Evolutionary conservation across 2,329 filamentous ascomycete genomes (phyloP).

Genomic region (Thelonectria blattea): DNA sequence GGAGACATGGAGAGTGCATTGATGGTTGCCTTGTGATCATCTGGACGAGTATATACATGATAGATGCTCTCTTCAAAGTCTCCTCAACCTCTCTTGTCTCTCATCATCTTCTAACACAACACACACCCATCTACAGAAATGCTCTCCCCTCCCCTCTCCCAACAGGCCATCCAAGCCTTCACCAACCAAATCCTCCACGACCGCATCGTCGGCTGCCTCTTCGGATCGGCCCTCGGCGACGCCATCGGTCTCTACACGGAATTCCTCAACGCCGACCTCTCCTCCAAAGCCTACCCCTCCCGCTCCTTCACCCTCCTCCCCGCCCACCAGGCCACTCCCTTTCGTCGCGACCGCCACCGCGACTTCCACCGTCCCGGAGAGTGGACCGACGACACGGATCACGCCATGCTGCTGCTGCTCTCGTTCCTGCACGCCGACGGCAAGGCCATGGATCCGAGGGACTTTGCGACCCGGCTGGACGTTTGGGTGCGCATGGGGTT

Average conservation of each 20-base stretch:
- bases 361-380: constrained; percentile 48
- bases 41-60: background rate
- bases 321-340: constrained; percentile 45
- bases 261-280: constrained; percentile 49
- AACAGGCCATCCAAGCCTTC: constrained; percentile 25
- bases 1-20: constrained; percentile 7
- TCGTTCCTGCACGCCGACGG: constrained; percentile 54
- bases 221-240: constrained; percentile 60
- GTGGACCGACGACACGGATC: constrained; percentile 64
- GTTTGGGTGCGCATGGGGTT: constrained; percentile 57
- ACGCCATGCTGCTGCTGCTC: constrained; percentile 56
- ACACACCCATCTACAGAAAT: background rate
- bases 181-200: constrained; percentile 40
- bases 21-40: constrained; percentile 19
- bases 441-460: constrained; percentile 42
- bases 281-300: constrained; percentile 45
- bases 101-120: background rate
- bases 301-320: constrained; percentile 49
- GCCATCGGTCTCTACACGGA: constrained; percentile 62
- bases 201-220: constrained; percentile 51
- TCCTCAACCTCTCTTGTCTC: background rate
- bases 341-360: constrained; percentile 52
- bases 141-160: constrained; percentile 13
- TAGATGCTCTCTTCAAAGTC: no score
- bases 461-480: constrained; percentile 53